A percentile compares a stretch with the other conserved stretches of the same genome.
Evolutionary conservation across 768 basidiomycete genomes (phyloP).

Genomic region (Strobilomyces echinocephalus): DNA sequence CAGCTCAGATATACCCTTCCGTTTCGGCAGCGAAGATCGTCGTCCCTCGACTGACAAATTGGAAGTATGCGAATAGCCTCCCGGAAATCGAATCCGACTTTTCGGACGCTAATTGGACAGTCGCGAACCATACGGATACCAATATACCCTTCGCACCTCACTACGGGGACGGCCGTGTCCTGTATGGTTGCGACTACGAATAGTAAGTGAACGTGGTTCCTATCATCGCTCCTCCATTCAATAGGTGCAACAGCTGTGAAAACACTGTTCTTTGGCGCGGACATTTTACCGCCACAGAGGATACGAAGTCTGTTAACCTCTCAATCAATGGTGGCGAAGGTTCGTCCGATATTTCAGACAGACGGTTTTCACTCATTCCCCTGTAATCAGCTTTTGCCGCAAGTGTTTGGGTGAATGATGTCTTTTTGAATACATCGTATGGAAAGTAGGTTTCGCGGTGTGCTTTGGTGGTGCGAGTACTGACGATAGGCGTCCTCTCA

Average conservation of each 20-base stretch:
- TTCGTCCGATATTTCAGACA: conserved; percentile 21
- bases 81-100: conserved; percentile 61
- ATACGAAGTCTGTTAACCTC: conserved; percentile 61
- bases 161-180: conserved; percentile 70
- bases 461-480: not conserved
- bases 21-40: conserved; percentile 29
- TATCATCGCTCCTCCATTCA: conserved; percentile 5
- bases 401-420: conserved; percentile 73
- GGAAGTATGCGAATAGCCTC: conserved; percentile 72
- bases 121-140: conserved; percentile 68
- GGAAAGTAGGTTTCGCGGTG: conserved; percentile 51
- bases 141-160: conserved; percentile 66
- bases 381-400: conserved; percentile 60
- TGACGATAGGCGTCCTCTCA: not conserved
- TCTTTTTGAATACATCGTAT: conserved; percentile 67
- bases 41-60: conserved; percentile 52
- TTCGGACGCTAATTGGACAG: conserved; percentile 60
- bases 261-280: conserved; percentile 80
- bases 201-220: conserved; percentile 46
- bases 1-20: conserved; percentile 40
- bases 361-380: not conserved
- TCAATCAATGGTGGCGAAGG: conserved; percentile 81
- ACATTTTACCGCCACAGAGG: conserved; percentile 62
- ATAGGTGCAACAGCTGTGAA: conserved; percentile 55
- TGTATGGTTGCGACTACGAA: conserved; percentile 85